phyloP scores from a whole-genome alignment of 805 yeast species.

The Kodamaea jinghongensis region DNA sequence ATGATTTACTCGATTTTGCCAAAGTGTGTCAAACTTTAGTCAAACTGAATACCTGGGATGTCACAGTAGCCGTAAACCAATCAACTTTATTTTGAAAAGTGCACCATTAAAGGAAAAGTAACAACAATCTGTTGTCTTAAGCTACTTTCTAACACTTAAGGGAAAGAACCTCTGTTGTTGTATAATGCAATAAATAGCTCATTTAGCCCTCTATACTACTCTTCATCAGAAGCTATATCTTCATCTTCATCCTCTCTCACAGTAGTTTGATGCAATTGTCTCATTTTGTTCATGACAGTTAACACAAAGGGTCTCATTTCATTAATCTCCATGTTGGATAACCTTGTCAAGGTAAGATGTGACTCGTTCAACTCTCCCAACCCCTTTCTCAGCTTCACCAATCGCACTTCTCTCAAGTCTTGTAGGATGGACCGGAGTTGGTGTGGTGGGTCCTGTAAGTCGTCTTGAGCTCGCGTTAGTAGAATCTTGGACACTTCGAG shows the following conservation, averaged over 20 bases:
- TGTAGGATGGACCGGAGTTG: conserved; percentile 69
- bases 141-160: too few species aligned
- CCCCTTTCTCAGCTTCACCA: conserved; percentile 79
- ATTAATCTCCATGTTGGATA: conserved; percentile 82
- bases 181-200: neutral
- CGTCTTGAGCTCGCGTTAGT: conserved; percentile 71
- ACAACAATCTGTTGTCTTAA: too few species aligned
- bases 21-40: too few species aligned
- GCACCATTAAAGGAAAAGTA: too few species aligned
- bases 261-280: conserved; percentile 46
- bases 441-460: conserved; percentile 69
- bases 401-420: conserved; percentile 80
- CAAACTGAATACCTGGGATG: too few species aligned
- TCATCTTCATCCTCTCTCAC: conserved; percentile 14
- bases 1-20: too few species aligned
- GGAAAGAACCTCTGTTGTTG: neutral
- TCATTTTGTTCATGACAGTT: conserved; percentile 75
- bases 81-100: too few species aligned
- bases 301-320: conserved; percentile 81
- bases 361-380: conserved; percentile 73
- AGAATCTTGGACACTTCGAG: conserved; percentile 72
- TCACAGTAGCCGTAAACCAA: too few species aligned
- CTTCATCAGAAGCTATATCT: conserved; percentile 12
- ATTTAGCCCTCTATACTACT: neutral
- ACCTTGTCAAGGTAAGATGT: conserved; percentile 77